Conservation (phyloP, 192 early-diverging fungal species). For the Backusella luteola region DNA sequence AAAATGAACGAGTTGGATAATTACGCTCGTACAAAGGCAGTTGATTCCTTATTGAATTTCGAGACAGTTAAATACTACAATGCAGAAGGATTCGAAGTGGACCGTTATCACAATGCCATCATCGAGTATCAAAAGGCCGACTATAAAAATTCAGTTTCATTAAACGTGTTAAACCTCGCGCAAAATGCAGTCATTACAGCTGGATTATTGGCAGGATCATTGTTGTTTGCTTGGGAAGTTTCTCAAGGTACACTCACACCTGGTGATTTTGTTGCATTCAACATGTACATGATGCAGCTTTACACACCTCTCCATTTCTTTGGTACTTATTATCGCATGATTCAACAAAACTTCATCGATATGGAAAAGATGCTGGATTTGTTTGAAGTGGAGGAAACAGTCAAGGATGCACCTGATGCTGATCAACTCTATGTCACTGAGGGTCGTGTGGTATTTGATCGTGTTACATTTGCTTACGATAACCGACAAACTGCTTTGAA, state of each 20-base stretch:
- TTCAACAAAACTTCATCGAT: slow-evolving; percentile 91
- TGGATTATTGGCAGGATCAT: slow-evolving; percentile 77
- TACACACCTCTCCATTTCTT: slow-evolving; percentile 88
- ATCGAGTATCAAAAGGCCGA: slow-evolving; percentile 79
- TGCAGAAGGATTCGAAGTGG: slow-evolving; percentile 81
- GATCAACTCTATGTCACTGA: slow-evolving; percentile 47
- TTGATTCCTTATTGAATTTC: slow-evolving; percentile 95
- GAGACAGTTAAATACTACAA: slow-evolving; percentile 99
- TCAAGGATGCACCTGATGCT: slow-evolving; percentile 66
- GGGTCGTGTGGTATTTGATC: slow-evolving; percentile 65
- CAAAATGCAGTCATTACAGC: slow-evolving; percentile 87
- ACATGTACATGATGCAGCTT: slow-evolving; percentile 88
- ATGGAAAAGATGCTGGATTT: slow-evolving; percentile 97
- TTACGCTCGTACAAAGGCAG: slow-evolving; percentile 76
- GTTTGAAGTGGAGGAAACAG: slow-evolving; percentile 59
- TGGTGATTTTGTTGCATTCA: slow-evolving; percentile 84
- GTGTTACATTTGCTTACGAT: slow-evolving; percentile 75
- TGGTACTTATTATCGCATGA: slow-evolving; percentile 90
- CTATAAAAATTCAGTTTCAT: slow-evolving; percentile 67
- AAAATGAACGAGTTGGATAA: slow-evolving; percentile 85
- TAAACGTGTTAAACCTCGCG: slow-evolving; percentile 79
- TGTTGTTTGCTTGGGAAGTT: slow-evolving; percentile 83
- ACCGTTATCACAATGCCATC: slow-evolving; percentile 79
- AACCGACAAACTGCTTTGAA: slow-evolving; percentile 63
- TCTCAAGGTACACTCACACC: slow-evolving; percentile 66